Conservation (phyloP, 2,329 filamentous ascomycete species). For the Fusarium pilosicola region DNA sequence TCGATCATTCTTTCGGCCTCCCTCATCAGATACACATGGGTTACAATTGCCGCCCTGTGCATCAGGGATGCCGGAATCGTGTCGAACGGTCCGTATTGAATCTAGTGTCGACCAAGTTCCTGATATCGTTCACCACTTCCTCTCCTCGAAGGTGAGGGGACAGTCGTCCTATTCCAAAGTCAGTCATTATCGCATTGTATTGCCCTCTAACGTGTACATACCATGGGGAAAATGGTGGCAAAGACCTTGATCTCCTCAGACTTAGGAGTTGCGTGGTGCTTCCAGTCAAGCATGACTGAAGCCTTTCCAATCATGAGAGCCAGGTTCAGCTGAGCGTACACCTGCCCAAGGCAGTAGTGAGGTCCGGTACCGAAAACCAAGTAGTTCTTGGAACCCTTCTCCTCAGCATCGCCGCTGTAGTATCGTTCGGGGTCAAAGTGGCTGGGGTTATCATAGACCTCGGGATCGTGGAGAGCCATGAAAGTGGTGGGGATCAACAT, state of each 20-base stretch:
- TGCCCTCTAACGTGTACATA: slow-evolving; percentile 56
- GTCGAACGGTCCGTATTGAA: slow-evolving; percentile 5
- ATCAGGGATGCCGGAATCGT: slow-evolving; percentile 3
- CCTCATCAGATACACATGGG: slow-evolving; percentile 16
- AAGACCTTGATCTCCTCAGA: slow-evolving; percentile 99
- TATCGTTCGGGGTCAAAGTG: slow-evolving; percentile 91
- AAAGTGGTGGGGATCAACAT: slow-evolving; percentile 96
- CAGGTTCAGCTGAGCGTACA: slow-evolving; percentile 89
- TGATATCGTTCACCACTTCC: slow-evolving; percentile 55
- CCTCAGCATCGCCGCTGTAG: slow-evolving; percentile 88
- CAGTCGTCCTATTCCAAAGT: slow-evolving; percentile 75
- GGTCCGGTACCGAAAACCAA: slow-evolving; percentile 95
- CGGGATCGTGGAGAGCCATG: slow-evolving; percentile 88
- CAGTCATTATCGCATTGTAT: slow-evolving; percentile 23
- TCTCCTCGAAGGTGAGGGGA: slow-evolving; percentile 75
- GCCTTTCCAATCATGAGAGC: slow-evolving; percentile 92
- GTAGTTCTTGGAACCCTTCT: slow-evolving; percentile 90
- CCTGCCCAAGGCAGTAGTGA: slow-evolving; percentile 96
- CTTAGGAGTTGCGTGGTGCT: slow-evolving; percentile 81
- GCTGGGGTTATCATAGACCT: slow-evolving; percentile 91
- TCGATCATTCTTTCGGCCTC: slow-evolving; percentile 1
- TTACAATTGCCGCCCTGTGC: neutral
- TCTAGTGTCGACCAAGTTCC: slow-evolving; percentile 10
- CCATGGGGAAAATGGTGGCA: slow-evolving; percentile 97
- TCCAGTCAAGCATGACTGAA: slow-evolving; percentile 86